These are phyloP conservation scores for Cicer pinnatifidum DNA, from an alignment of 306 rosid genomes.

Conservation along the genomic window DNA sequence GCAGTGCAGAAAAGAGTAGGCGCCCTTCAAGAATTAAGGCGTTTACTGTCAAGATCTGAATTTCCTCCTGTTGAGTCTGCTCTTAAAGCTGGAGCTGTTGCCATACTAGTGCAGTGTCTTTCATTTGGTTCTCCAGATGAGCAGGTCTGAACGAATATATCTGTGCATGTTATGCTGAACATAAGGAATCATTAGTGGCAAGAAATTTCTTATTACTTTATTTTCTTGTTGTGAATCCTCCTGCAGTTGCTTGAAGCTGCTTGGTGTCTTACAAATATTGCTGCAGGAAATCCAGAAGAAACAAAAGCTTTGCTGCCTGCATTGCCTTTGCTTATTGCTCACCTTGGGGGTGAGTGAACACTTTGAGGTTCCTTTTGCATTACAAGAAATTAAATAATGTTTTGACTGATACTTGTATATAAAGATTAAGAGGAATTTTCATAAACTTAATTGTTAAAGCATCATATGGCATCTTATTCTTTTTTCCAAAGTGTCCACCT, in stretches of 20 bases:
- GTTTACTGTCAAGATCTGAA: slow-evolving; percentile 79
- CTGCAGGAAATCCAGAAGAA: slow-evolving; percentile 95
- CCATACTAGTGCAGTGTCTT: slow-evolving; percentile 82
- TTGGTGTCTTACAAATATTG: slow-evolving; percentile 98
- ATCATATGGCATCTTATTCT: slow-evolving; percentile 28
- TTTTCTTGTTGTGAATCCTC: slow-evolving; percentile 43
- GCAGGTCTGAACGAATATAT: slow-evolving; percentile 60
- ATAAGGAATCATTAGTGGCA: slow-evolving; percentile 24
- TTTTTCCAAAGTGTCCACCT: slow-evolving; percentile 27
- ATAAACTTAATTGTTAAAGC: slow-evolving; percentile 14
- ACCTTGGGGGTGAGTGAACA: slow-evolving; percentile 83
- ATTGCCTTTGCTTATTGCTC: slow-evolving; percentile 88
- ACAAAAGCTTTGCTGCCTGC: slow-evolving; percentile 90
- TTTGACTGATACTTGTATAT: slow-evolving; percentile 7
- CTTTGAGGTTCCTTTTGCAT: slow-evolving; percentile 42
- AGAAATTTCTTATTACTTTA: slow-evolving; percentile 38
- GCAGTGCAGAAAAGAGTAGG: slow-evolving; percentile 75
- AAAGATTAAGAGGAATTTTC: slow-evolving; percentile 34
- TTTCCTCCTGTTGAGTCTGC: slow-evolving; percentile 92
- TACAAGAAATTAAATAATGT: slow-evolving; percentile 15
- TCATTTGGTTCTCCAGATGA: slow-evolving; percentile 96
- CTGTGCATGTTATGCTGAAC: slow-evolving; percentile 24
- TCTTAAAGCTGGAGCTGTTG: slow-evolving; percentile 77
- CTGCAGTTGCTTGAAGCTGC: slow-evolving; percentile 97
- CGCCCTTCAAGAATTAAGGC: slow-evolving; percentile 82